Base-by-base conservation (phyloP, 1,284 basidiomycete species). In the Ceratobasidium sp. region DNA sequence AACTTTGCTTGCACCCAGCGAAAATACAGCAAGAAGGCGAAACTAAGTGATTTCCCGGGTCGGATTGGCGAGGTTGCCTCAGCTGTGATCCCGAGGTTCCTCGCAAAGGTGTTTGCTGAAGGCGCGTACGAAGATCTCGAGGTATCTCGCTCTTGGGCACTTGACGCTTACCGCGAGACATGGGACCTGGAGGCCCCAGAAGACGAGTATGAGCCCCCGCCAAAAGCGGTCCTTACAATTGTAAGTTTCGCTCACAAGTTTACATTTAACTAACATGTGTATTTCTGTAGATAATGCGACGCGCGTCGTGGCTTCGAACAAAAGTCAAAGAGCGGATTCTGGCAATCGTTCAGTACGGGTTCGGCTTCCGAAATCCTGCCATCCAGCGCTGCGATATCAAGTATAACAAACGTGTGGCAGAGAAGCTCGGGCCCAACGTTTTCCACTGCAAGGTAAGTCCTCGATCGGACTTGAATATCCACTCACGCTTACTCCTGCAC, bases 271-370 rank as follows among this genome's bases (percentile, higher is more conserved):
- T 55, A n/a, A 48, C 27, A 14, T 10, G 12, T 30, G 12, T 23
- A 18, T 20, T 7, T 3, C n/a, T n/a, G 8, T 38, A 68, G 66
- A 68, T 68, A 50, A 68, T 30, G 20, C 50, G 66, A 14, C 50
- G 66, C 14, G 66, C 52, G 8, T 68, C 66, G 14, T 68, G 66
- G 66, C 33, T 68, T n/a, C 50, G 66, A 68, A 48, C 48, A 27
- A 30, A 68, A 8, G 35, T 68, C 30, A 68, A 54, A 33, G 50
- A 68, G 27, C 23, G 33, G 12, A 33, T 68, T 20, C 33, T 33
- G 12, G 30, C 33, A 12, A 35, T 46, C 16, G 66, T 55, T 27
- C 46, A 68, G 35, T 68, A 68, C 12, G 66, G 66, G 2, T 54
- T 33, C 50, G 50, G 30, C 2, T 68, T 68, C 30, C 33, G 52